These are phyloP conservation scores for Tilletia indica DNA, from an alignment of 1,284 basidiomycete genomes.

Conservation along the genomic window DNA sequence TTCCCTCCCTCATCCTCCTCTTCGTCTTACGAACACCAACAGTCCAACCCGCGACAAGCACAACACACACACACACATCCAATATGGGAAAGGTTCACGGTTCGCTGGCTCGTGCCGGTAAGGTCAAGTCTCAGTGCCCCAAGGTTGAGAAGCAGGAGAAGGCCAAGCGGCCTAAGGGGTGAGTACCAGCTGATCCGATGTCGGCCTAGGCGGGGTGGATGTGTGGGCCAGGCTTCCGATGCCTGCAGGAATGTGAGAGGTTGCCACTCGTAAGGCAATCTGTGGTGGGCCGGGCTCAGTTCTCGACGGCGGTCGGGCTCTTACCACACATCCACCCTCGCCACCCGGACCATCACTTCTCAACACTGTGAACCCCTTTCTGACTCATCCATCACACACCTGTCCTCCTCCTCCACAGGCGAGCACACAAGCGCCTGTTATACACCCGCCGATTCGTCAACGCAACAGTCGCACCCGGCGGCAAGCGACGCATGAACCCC, in stretches of 20 bases:
- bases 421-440: conserved; percentile 90
- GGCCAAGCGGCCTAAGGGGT: conserved; percentile 89
- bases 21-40: neutral
- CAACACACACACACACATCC: conserved; percentile 21
- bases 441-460: conserved; percentile 98
- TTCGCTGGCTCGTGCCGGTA: conserved; percentile 98
- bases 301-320: too few relatives aligned
- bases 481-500: conserved; percentile 83
- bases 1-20: neutral
- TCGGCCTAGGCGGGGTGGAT: neutral
- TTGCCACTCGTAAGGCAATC: too few relatives aligned
- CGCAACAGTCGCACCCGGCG: conserved; percentile 81
- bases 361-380: neutral
- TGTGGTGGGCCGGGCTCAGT: too few relatives aligned
- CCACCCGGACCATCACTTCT: neutral
- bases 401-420: conserved; percentile 44
- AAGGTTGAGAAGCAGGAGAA: conserved; percentile 91
- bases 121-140: conserved; percentile 96
- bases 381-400: neutral
- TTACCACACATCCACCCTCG: too few relatives aligned
- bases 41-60: neutral
- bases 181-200: neutral
- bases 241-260: too few relatives aligned
- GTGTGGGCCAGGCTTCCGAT: neutral
- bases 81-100: conserved; percentile 81